phyloP scores from a whole-genome alignment of 208 protist genomes.

The Leishmania mexicana region DNA sequence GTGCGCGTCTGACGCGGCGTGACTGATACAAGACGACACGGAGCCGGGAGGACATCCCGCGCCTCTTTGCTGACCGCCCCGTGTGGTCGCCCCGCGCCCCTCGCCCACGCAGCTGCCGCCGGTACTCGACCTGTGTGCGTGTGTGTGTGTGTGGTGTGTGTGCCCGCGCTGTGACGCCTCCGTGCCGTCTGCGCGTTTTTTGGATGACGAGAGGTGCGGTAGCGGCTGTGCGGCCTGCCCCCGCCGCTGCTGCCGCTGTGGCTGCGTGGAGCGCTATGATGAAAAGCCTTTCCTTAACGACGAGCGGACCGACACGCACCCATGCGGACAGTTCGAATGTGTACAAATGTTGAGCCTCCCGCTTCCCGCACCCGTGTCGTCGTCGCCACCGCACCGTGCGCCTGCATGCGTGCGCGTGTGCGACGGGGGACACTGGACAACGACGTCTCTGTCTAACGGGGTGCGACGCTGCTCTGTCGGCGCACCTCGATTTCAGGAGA shows the following conservation, averaged over 20 bases:
- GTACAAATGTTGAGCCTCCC: conserved; percentile 16
- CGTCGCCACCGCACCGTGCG: neutral
- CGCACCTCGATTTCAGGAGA: conserved; percentile 24
- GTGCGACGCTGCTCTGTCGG: conserved; percentile 14
- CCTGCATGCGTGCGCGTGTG: neutral
- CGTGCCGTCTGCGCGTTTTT: too few species aligned
- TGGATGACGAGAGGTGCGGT: too few species aligned
- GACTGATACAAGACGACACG: neutral
- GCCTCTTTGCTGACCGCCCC: neutral
- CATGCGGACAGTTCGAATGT: conserved; percentile 14
- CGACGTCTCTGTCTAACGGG: conserved; percentile 27
- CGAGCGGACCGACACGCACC: conserved; percentile 10
- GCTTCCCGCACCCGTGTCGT: neutral
- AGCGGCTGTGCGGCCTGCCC: too few species aligned
- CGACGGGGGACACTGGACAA: neutral
- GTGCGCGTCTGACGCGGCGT: neutral
- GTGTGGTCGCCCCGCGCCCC: neutral
- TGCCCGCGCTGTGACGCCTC: too few species aligned
- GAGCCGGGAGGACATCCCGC: neutral
- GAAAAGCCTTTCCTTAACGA: conserved; percentile 2
- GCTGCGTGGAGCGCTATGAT: conserved; percentile 7
- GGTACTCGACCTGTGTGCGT: too few species aligned
- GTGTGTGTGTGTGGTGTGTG: too few species aligned
- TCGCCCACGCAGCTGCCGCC: too few species aligned
- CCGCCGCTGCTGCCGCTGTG: neutral